phyloP scores from a whole-genome alignment of 164 flowering plant species.

The Cinnamomum micranthum region DNA sequence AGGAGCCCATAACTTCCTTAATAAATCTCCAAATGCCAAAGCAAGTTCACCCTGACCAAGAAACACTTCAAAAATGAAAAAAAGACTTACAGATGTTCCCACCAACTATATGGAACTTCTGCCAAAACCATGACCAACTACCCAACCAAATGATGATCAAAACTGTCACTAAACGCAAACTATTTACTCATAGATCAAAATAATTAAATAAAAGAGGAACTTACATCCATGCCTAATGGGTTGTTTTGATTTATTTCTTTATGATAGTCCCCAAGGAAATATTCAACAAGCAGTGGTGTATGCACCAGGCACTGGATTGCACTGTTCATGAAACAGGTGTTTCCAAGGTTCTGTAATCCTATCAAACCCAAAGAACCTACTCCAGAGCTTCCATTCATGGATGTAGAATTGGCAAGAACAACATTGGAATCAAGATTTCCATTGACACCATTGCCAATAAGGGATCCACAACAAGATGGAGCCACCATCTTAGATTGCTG shows the following conservation, averaged over 20 bases:
- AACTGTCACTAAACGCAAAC: constrained; percentile 3
- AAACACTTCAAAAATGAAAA: constrained; percentile 6
- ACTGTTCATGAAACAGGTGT: constrained; percentile 97
- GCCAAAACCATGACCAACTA: constrained; percentile 2
- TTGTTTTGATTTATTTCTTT: constrained; percentile 76
- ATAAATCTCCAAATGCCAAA: constrained; percentile 83
- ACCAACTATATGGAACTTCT: constrained; percentile 11
- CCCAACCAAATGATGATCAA: constrained; percentile 1
- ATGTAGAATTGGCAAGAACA: constrained; percentile 16
- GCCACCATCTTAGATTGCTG: constrained; percentile 27
- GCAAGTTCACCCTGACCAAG: constrained; percentile 81
- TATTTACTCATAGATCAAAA: neutral
- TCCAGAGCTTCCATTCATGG: constrained; percentile 27
- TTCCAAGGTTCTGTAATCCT: constrained; percentile 92
- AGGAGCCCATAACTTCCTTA: constrained; percentile 83
- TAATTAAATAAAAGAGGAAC: constrained; percentile 16
- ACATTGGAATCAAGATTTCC: constrained; percentile 30
- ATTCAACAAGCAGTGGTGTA: constrained; percentile 87
- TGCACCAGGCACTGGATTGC: constrained; percentile 92
- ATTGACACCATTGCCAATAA: constrained; percentile 46
- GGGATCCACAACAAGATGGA: constrained; percentile 34
- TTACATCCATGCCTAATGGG: constrained; percentile 84
- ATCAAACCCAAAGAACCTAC: constrained; percentile 76
- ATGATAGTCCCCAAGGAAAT: constrained; percentile 78
- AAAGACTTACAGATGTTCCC: constrained; percentile 8